Base-by-base conservation (phyloP, 169 alveolate species). In the Eimeria maxima region DNA sequence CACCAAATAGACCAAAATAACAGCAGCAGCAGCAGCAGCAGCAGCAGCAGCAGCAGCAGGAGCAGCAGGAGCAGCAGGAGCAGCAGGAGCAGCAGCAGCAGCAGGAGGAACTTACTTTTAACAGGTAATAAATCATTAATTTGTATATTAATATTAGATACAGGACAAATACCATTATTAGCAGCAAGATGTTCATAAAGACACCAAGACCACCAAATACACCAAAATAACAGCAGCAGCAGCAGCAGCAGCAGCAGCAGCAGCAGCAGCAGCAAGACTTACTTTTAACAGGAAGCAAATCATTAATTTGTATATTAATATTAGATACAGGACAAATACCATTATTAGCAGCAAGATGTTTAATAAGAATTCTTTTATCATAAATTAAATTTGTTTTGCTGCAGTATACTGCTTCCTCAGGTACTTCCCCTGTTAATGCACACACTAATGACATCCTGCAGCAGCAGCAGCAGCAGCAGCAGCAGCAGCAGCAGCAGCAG, bases 381-480 rank as follows among this genome's bases (percentile, higher is more conserved):
- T 95, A 97, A 55, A 97, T 78, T 45, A 74, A 84, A 33, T 98
- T 97, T 24, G 98, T 96, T 78, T 95, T 96, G 63, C 96, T 73
- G 44, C 97, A 90, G 91, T 96, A 93, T 18, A 97, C 98, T 0
- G 98, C 98, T 60, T 96, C 97, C 86, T 97, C 98, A 4, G 98
- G 98, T 13, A 96, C 95, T 2, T 67, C 83, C 16, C 98, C 98
- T 22, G 98, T 95, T 50, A 97, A 95, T 65, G 97, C 95, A 53
- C 98, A 97, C 38, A 97, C 97, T 65, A 96, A 65, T 33, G 97
- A 55, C 96, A 63, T 83, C 57, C 27, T 33, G 42, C 83, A 67
- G 57, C 63, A 65, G 74, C 74, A 65, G 74, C 74, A 65, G 74
- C 74, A 65, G 74, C 74, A 65, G 74, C 74, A 65, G 74, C 74